Conservation (phyloP, 208 protist genomes). For the Jaenimonas drosophilae region DNA sequence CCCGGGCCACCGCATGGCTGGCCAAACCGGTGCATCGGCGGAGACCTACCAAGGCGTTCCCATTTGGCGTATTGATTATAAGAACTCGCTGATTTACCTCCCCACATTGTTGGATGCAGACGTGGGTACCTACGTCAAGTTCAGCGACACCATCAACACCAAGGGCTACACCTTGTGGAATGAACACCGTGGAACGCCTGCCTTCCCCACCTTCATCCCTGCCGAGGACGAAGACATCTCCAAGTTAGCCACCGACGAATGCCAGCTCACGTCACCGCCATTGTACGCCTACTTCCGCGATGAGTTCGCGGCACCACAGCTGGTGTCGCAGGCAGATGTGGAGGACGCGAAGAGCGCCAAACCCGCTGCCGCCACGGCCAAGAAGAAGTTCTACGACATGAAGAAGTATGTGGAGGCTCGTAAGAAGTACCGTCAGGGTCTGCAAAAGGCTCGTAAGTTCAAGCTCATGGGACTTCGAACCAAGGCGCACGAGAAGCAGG, state of each 20-base stretch:
- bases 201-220: constrained; percentile 89
- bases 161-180: constrained; percentile 90
- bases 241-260: constrained; percentile 83
- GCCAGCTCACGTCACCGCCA: constrained; percentile 82
- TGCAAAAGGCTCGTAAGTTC: constrained; percentile 81
- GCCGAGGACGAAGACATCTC: constrained; percentile 73
- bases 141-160: constrained; percentile 88
- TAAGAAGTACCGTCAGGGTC: constrained; percentile 81
- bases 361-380: constrained; percentile 49
- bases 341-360: constrained; percentile 88
- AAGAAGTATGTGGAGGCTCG: constrained; percentile 82
- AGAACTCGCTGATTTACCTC: constrained; percentile 89
- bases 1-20: constrained; percentile 85
- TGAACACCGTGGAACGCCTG: constrained; percentile 77
- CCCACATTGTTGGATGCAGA: constrained; percentile 81
- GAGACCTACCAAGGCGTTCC: constrained; percentile 86
- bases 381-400: constrained; percentile 89
- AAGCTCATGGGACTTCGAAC: constrained; percentile 81
- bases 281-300: constrained; percentile 88
- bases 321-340: constrained; percentile 85
- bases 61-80: constrained; percentile 91
- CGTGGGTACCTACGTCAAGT: constrained; percentile 85
- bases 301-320: constrained; percentile 66
- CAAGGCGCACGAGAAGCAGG: constrained; percentile 82
- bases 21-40: constrained; percentile 80